These are phyloP conservation scores for Dipteronia dyeriana DNA, from an alignment of 345 rosid genomes.

Conservation along the genomic window DNA sequence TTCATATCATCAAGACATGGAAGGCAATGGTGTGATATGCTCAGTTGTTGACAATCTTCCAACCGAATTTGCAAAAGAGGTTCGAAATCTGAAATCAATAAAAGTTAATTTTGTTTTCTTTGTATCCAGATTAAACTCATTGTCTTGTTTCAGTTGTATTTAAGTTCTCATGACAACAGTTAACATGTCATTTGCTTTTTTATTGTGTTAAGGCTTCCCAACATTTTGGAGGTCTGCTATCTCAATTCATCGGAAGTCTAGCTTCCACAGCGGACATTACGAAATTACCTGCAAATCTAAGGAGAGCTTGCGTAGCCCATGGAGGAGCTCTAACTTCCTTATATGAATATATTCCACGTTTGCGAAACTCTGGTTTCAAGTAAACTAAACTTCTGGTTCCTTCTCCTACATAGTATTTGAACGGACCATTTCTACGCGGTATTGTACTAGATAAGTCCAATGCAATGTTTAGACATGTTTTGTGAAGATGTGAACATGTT, in stretches of 20 bases:
- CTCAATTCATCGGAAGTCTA: slow-evolving; percentile 63
- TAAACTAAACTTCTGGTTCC: slow-evolving; percentile 1
- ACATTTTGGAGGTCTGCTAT: slow-evolving; percentile 85
- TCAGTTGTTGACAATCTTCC: slow-evolving; percentile 88
- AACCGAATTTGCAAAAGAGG: slow-evolving; percentile 94
- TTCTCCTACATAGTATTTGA: neutral
- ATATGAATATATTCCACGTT: slow-evolving; percentile 2
- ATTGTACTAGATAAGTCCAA: neutral
- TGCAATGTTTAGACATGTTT: too few relatives aligned
- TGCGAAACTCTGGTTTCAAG: neutral
- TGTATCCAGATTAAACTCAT: neutral
- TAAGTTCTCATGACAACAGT: slow-evolving; percentile 5
- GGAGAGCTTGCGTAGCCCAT: slow-evolving; percentile 77
- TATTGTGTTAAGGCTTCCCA: slow-evolving; percentile 67
- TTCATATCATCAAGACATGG: slow-evolving; percentile 71
- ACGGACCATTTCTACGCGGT: neutral
- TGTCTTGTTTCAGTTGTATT: neutral
- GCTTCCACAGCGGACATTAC: slow-evolving; percentile 57
- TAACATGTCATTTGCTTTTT: slow-evolving; percentile 11
- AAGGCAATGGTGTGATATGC: slow-evolving; percentile 73
- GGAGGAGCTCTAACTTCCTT: slow-evolving; percentile 59
- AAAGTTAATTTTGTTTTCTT: too few relatives aligned
- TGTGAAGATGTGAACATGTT: neutral
- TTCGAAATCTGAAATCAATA: slow-evolving; percentile 15
- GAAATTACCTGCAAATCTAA: slow-evolving; percentile 64